These are phyloP conservation scores for Elaeis guineensis DNA, from an alignment of 176 grass and related monocot species.

Conservation along the genomic window DNA sequence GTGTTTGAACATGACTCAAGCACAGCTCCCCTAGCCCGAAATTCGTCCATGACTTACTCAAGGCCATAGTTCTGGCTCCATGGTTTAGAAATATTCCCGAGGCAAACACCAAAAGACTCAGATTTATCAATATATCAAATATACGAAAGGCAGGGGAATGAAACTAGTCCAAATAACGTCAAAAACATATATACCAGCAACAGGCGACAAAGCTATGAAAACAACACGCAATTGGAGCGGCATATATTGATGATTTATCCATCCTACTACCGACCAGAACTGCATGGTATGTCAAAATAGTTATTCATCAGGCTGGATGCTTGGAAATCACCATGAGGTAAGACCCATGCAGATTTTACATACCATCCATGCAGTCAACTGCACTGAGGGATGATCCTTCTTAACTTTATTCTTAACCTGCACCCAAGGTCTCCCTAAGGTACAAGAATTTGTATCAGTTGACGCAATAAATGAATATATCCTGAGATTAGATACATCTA, in stretches of 20 bases:
- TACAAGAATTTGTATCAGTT: neutral
- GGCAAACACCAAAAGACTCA: neutral
- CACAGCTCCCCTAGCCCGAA: conserved; percentile 1
- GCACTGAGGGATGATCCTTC: conserved; percentile 83
- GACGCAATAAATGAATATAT: conserved; percentile 8
- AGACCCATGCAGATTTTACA: neutral
- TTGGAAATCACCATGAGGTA: neutral
- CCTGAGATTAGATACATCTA: neutral
- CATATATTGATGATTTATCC: conserved; percentile 90
- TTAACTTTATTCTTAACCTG: conserved; percentile 60
- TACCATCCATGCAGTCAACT: conserved; percentile 92
- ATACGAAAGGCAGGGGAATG: neutral
- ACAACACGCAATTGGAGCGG: conserved; percentile 82
- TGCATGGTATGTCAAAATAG: conserved; percentile 17
- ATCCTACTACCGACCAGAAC: conserved; percentile 88
- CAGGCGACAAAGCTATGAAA: conserved; percentile 79
- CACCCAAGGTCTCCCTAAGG: conserved; percentile 61
- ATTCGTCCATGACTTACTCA: conserved; percentile 36
- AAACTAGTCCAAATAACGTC: conserved; percentile 1
- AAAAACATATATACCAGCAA: conserved; percentile 66
- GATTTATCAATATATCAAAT: neutral
- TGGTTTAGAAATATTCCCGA: conserved; percentile 94
- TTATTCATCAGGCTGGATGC: neutral
- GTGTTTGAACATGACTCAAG: neutral
- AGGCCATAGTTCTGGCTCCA: conserved; percentile 57